Base-by-base conservation (phyloP, 2,329 filamentous ascomycete species). In the Sporothrix humicola region DNA sequence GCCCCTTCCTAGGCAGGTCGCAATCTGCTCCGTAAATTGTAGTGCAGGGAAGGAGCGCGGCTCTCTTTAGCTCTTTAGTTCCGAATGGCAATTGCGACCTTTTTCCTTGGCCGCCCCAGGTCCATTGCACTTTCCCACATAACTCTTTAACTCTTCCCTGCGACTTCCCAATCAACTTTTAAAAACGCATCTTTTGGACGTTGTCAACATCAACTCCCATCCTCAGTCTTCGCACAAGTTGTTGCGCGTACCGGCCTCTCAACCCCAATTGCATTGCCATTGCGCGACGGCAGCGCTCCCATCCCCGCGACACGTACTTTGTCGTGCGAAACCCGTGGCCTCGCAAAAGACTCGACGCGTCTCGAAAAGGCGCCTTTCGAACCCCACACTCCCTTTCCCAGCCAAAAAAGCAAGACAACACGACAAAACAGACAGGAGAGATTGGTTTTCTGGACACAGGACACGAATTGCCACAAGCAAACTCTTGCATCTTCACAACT, bases 41-140 rank as follows among this genome's bases (percentile, higher is more conserved):
- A 58, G 68, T 56, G 48, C 17, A 54, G 44, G 68, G 54, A 37
- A 71, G 69, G 58, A 42, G 37, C 69, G 69, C 69, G 69, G 69
- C 69, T 72, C 69, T 50, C 48, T 20, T 66, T 69, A 69, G 66
- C 48, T 69, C 48, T 65, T 65, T 72, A 72, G 69, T 72, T 46
- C 46, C 69, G n/a, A 72, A 72, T 20, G 46, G 69, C 69, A 72
- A 72, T 52, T 54, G 42, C 56, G 46, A 58, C 31, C 68, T 54
- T 20, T 70, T 58, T 20, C 52, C 50, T 58, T 58, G 31, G 68
- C n/a, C 31, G 31, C 68, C 68, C 31, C 66, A 37, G 20, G 20
- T 15, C 42, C 52, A 48, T 31, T 50, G 52, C 69, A 50, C 52
- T 70, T 70, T 44, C 69, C 37, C 44, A 37, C 56, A 37, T 48